Evolutionary conservation across 129 eudicot species (phyloP).

Genomic region (Calendula officinalis): DNA sequence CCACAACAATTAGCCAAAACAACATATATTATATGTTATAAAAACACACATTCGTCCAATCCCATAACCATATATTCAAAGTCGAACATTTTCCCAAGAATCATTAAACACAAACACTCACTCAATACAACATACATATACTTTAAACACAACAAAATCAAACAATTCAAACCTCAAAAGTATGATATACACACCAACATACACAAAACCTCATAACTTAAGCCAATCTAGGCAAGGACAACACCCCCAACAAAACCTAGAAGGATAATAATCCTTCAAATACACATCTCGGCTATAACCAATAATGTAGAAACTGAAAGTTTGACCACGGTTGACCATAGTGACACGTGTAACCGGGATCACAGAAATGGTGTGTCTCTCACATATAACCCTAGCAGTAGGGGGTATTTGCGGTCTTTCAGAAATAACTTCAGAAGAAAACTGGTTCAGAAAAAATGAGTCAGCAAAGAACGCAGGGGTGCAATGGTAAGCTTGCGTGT

Average conservation of each 20-base stretch:
- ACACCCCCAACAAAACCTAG: constrained; percentile 92
- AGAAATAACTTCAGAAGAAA: constrained; percentile 90
- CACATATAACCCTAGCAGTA: constrained; percentile 78
- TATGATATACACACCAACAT: background rate
- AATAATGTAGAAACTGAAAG: constrained; percentile 83
- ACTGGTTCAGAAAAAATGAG: constrained; percentile 79
- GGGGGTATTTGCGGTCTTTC: constrained; percentile 70
- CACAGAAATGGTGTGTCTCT: constrained; percentile 84
- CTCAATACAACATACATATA: constrained; percentile 3
- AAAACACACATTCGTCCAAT: no score
- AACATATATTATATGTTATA: background rate
- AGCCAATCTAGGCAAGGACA: constrained; percentile 97
- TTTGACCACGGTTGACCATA: constrained; percentile 51
- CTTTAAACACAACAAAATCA: constrained; percentile 5
- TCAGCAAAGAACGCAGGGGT: constrained; percentile 95
- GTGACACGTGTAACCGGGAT: constrained; percentile 95
- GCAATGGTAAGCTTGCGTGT: constrained; percentile 87
- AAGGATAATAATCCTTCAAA: constrained; percentile 82
- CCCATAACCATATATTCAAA: constrained; percentile 1
- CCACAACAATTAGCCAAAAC: background rate
- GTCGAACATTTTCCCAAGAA: constrained; percentile 12
- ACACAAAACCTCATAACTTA: constrained; percentile 36
- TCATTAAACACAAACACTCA: background rate
- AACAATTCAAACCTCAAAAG: constrained; percentile 3
- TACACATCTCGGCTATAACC: constrained; percentile 85